Percentiles rank a stretch among this genome's conserved stretches.
Evolutionary conservation across 768 basidiomycete species (phyloP).

Genomic region (Podaxis sp.): DNA sequence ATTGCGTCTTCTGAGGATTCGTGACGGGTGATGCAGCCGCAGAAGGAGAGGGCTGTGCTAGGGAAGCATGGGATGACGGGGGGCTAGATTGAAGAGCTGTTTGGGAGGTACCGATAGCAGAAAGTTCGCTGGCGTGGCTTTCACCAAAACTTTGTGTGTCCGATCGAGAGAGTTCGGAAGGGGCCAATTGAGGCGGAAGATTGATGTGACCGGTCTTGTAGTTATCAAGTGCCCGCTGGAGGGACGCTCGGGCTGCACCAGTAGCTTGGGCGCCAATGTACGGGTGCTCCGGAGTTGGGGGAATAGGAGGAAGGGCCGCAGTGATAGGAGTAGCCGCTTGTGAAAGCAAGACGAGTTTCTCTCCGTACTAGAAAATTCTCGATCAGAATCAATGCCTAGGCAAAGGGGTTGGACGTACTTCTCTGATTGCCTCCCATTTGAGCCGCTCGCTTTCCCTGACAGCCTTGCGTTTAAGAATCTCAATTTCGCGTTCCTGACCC

Average conservation of each 20-base stretch:
- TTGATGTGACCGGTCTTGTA: constrained; percentile 69
- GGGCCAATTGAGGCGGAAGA: constrained; percentile 43
- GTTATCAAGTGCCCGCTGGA: constrained; percentile 78
- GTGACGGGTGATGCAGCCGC: neutral
- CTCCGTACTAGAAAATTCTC: constrained; percentile 59
- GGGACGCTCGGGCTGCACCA: constrained; percentile 66
- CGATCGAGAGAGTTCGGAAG: constrained; percentile 62
- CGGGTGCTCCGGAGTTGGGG: constrained; percentile 53
- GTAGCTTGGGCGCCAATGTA: constrained; percentile 66
- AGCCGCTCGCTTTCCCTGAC: constrained; percentile 69
- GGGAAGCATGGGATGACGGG: constrained; percentile 15
- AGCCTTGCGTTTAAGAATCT: constrained; percentile 73
- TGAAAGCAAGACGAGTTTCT: constrained; percentile 73
- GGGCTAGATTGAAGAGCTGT: constrained; percentile 24
- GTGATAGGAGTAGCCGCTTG: constrained; percentile 70
- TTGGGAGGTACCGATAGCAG: constrained; percentile 44
- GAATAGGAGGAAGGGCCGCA: constrained; percentile 62
- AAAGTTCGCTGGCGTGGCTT: constrained; percentile 76
- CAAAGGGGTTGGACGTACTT: constrained; percentile 44
- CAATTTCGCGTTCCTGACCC: constrained; percentile 66
- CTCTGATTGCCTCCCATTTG: constrained; percentile 82
- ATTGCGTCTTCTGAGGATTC: constrained; percentile 14
- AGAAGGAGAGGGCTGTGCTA: constrained; percentile 13
- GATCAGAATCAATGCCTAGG: constrained; percentile 2
- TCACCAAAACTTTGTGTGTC: constrained; percentile 85